Base-by-base conservation (phyloP, 805 yeast species). In the Sporopachydermia quercuum region DNA sequence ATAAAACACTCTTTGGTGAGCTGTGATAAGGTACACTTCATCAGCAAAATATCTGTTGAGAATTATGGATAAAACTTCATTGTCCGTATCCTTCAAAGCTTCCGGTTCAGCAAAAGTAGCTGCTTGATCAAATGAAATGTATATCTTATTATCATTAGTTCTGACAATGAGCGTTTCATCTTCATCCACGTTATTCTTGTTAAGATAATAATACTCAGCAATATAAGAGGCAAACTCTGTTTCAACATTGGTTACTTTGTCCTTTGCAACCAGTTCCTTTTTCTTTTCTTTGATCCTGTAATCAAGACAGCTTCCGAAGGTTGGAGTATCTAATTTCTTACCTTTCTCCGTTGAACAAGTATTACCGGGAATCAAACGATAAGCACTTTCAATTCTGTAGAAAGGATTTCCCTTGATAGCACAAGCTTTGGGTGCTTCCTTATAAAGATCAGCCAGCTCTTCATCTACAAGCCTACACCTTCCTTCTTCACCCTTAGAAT, bases 71-170 rank as follows among this genome's bases (percentile, higher is more conserved):
- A 66, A 43, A 38, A 80, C 63, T 13, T 62, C 62, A n/a, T 71
- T 64, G 4, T 54, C 56, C 13, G 51, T 50, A 2, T 63, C 60
- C 15, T 72, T 55, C 38, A 51, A 52, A 18, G 55, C 56, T 58
- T 80, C n/a, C n/a, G n/a, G n/a, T 38, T 51, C 53, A 18, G 54
- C 56, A 58, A 80, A 72, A 1, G 53, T 50, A 3, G 57, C 50
- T 11, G 89, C 89, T 34, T 81, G 81, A 53, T 85, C 76, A 48
- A 70, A 77, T 0, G 96, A 81, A 4, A 83, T 67, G 48, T 62
- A 78, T 2, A 76, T 68, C 3, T 62, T 60, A 36, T 70, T 64
- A 11, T 65, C 61, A 17, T 59, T 53, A 0, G 89, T 78, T 38
- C 72, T 60, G 4, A 82, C 58, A 13, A 89, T 52, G 4, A 89